Conservation (phyloP, 139 green algal species). For the Choricystis sp. region DNA sequence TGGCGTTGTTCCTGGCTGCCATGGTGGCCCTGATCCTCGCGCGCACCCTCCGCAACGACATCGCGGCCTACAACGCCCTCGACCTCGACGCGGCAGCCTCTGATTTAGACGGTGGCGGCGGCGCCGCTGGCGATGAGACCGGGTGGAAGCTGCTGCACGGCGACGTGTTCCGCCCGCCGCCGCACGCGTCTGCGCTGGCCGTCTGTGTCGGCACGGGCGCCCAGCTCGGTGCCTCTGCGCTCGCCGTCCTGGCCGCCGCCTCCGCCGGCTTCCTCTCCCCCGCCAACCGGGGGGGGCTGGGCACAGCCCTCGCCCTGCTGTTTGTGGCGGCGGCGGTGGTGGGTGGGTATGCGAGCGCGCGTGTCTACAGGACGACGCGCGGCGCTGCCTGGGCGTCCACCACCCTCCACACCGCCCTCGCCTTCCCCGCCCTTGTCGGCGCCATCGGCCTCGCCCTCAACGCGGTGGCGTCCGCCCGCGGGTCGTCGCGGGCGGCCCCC, state of each 20-base stretch:
- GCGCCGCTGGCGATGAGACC: conserved; percentile 86
- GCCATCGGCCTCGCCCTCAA: conserved; percentile 88
- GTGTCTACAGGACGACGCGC: conserved; percentile 76
- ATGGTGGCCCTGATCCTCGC: conserved; percentile 99
- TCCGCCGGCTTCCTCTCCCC: conserved; percentile 94
- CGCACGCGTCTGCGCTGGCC: conserved; percentile 48
- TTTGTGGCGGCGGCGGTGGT: conserved; percentile 96
- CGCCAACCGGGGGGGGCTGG: conserved; percentile 93
- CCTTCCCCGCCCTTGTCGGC: conserved; percentile 82
- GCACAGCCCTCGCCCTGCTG: conserved; percentile 90
- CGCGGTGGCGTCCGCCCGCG: conserved; percentile 84
- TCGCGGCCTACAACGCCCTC: conserved; percentile 93
- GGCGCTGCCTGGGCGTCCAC: conserved; percentile 58
- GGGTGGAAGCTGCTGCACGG: conserved; percentile 98
- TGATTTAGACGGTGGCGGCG: conserved; percentile 71
- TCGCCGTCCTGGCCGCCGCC: conserved; percentile 92
- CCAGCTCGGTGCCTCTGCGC: conserved; percentile 83
- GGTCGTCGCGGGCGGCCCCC: conserved; percentile 77
- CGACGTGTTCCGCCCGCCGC: conserved; percentile 90
- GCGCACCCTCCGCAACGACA: conserved; percentile 84
- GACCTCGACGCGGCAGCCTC: conserved; percentile 27
- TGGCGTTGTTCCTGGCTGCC: conserved; percentile 93
- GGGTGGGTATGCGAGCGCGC: conserved; percentile 80
- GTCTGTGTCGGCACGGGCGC: conserved; percentile 84
- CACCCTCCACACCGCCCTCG: conserved; percentile 76